These are phyloP conservation scores for Lolium rigidum DNA, from an alignment of 176 grass and related monocot species.

Conservation along the genomic window DNA sequence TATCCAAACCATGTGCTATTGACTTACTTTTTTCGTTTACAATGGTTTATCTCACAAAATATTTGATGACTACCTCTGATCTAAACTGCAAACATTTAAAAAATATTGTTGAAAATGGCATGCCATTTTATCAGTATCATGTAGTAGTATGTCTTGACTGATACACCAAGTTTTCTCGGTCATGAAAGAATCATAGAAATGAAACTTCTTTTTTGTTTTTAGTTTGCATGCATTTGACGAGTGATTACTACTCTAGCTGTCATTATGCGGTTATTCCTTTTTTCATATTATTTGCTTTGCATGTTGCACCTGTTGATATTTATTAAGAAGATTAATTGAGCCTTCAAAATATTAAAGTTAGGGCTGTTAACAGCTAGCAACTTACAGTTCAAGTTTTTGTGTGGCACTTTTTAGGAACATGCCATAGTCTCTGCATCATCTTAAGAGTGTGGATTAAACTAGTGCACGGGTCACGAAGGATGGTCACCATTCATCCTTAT, in stretches of 20 bases:
- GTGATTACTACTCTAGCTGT: neutral
- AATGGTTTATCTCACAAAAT: slow-evolving; percentile 24
- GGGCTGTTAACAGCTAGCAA: slow-evolving; percentile 36
- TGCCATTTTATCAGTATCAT: neutral
- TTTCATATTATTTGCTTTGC: neutral
- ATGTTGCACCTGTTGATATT: neutral
- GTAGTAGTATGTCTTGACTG: neutral
- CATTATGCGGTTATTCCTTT: neutral
- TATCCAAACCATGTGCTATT: slow-evolving; percentile 9
- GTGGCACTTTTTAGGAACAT: slow-evolving; percentile 39
- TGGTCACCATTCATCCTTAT: neutral
- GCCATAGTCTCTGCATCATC: neutral
- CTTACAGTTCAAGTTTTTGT: slow-evolving; percentile 54
- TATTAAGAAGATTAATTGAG: neutral
- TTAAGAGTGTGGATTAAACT: slow-evolving; percentile 24
- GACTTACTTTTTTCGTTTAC: neutral
- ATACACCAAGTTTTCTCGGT: neutral
- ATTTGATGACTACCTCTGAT: neutral
- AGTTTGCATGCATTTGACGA: neutral
- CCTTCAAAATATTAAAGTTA: slow-evolving; percentile 6
- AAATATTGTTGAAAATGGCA: slow-evolving; percentile 5
- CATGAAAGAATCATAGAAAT: neutral
- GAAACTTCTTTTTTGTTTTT: neutral
- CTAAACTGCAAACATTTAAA: neutral
- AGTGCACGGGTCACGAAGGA: neutral